Evolutionary conservation across 1,139 yeast species (phyloP).

Genomic region (Magnusiomyces starmeri): DNA sequence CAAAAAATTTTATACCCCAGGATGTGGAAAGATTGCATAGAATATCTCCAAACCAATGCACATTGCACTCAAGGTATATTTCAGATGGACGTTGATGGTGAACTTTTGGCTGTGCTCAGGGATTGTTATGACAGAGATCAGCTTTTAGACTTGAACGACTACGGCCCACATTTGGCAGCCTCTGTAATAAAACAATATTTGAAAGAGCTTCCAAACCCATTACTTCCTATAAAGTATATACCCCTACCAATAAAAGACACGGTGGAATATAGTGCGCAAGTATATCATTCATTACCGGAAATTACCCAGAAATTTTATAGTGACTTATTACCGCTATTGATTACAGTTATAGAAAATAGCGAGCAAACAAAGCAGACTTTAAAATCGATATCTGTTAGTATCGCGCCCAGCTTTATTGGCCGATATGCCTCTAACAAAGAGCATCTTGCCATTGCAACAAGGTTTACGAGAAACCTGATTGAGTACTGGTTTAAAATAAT

Average conservation of each 20-base stretch:
- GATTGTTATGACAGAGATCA: constrained; percentile 38
- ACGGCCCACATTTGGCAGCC: constrained; percentile 34
- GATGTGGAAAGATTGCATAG: constrained; percentile 30
- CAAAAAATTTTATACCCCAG: constrained; percentile 21
- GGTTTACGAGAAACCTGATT: constrained; percentile 26
- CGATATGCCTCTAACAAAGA: constrained; percentile 25
- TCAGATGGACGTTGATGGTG: constrained; percentile 21
- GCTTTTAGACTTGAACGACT: constrained; percentile 32
- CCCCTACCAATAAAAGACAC: constrained; percentile 29
- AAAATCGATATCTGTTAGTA: constrained; percentile 13
- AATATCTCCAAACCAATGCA: constrained; percentile 22
- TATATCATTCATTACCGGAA: constrained; percentile 21
- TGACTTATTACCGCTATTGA: constrained; percentile 22
- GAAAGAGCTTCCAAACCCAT: constrained; percentile 33
- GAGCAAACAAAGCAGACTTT: constrained; percentile 17
- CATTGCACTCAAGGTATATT: constrained; percentile 28
- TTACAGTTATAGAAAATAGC: constrained; percentile 17
- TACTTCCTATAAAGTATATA: constrained; percentile 27
- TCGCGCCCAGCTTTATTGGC: constrained; percentile 33
- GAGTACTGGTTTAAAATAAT: constrained; percentile 27
- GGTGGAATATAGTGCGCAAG: constrained; percentile 23
- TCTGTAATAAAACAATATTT: constrained; percentile 34
- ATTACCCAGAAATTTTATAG: constrained; percentile 21
- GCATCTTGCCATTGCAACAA: constrained; percentile 22
- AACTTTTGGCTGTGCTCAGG: constrained; percentile 27